Conservation (phyloP, 371 early-diverging fungal species). For the Lichtheimia ornata region DNA sequence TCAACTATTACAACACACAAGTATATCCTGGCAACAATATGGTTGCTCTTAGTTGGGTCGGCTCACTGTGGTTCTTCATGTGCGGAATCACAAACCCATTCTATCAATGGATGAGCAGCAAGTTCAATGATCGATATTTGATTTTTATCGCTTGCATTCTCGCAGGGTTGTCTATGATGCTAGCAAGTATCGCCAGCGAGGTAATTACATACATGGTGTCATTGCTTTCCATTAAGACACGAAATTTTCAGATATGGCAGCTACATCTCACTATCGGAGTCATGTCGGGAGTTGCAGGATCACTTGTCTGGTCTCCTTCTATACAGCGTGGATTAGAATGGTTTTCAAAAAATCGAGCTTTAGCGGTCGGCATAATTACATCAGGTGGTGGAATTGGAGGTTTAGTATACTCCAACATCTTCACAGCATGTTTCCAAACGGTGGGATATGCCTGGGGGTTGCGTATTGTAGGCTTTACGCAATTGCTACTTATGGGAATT, state of each 20-base stretch:
- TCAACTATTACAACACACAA: constrained; percentile 30
- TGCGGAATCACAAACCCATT: constrained; percentile 38
- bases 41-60: constrained; percentile 40
- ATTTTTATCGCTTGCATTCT: constrained; percentile 29
- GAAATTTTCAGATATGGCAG: constrained; percentile 21
- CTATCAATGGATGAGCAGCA: constrained; percentile 46
- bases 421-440: constrained; percentile 46
- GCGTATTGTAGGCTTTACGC: constrained; percentile 48
- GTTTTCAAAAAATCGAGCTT: constrained; percentile 15
- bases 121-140: constrained; percentile 12
- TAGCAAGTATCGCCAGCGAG: constrained; percentile 20
- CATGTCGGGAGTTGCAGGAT: constrained; percentile 18
- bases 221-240: background rate
- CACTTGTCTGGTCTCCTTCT: constrained; percentile 13
- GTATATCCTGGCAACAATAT: constrained; percentile 29
- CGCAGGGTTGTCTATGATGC: constrained; percentile 46
- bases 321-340: constrained; percentile 6
- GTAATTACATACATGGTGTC: background rate
- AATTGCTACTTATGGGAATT: constrained; percentile 30
- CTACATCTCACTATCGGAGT: constrained; percentile 25
- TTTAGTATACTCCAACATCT: constrained; percentile 56
- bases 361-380: constrained; percentile 18
- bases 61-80: constrained; percentile 37
- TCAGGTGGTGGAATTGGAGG: constrained; percentile 77
- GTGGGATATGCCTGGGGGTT: constrained; percentile 68